phyloP scores from a whole-genome alignment of 129 eudicot species.

The Flaveria robusta region DNA sequence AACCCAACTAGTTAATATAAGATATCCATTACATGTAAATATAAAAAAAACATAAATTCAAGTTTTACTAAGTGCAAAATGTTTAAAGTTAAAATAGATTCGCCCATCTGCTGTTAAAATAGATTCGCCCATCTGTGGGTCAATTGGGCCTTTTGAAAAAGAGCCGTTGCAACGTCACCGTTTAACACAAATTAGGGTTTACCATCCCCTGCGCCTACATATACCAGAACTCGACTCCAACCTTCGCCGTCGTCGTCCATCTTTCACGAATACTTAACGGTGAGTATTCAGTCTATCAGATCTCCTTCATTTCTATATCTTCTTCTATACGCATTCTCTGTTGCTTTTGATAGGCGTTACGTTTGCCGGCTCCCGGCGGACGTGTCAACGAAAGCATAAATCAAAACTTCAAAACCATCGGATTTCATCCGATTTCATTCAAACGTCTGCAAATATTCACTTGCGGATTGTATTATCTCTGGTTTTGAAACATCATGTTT shows the following conservation, averaged over 20 bases:
- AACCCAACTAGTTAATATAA: no score
- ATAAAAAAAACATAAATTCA: no score
- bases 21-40: no score
- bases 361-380: constrained; percentile 53
- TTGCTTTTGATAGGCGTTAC: constrained; percentile 85
- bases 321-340: not conserved
- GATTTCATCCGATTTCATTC: not conserved
- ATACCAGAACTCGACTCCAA: not conserved
- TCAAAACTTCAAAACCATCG: constrained; percentile 28
- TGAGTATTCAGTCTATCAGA: not conserved
- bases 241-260: constrained; percentile 2
- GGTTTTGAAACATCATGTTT: constrained; percentile 4
- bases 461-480: constrained; percentile 29
- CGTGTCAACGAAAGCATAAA: constrained; percentile 83
- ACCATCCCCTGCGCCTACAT: constrained; percentile 13
- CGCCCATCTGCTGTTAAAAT: no score
- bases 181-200: constrained; percentile 2
- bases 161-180: no score
- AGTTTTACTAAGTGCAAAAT: no score
- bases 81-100: no score
- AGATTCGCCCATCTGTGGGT: no score
- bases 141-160: no score
- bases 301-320: not conserved
- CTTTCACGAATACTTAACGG: not conserved
- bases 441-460: constrained; percentile 2